Percentiles rank a stretch among this genome's conserved stretches.
phyloP scores from a whole-genome alignment of 2,329 filamentous ascomycete species.

The Xylariaceae sp. region DNA sequence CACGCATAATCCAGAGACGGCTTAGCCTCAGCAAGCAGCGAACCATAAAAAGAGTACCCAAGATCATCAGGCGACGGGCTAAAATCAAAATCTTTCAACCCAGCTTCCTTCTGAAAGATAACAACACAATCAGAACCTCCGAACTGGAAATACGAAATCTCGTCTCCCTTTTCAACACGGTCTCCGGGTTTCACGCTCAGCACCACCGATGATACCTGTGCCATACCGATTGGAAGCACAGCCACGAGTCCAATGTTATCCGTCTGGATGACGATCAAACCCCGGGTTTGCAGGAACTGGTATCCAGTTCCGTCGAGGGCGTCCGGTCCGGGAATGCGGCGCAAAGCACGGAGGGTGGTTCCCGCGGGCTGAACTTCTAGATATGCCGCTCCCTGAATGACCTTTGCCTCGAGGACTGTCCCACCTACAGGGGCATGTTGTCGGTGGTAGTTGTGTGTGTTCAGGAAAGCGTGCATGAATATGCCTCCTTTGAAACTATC shows the following conservation, averaged over 20 bases:
- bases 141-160: conserved; percentile 43
- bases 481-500: not conserved
- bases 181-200: conserved; percentile 27
- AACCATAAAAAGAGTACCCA: no score
- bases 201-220: conserved; percentile 41
- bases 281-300: conserved; percentile 9
- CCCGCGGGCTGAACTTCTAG: not conserved
- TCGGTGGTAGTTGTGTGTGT: conserved; percentile 6
- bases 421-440: conserved; percentile 6
- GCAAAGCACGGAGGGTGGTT: not conserved
- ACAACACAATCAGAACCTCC: conserved; percentile 42
- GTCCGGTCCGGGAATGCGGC: not conserved
- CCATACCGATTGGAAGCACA: conserved; percentile 32
- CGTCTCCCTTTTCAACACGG: conserved; percentile 38
- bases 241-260: conserved; percentile 1
- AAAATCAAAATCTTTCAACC: no score
- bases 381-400: conserved; percentile 7
- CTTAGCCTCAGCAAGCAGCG: no score
- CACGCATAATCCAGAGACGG: no score
- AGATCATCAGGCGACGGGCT: no score
- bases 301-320: conserved; percentile 3
- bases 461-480: conserved; percentile 9
- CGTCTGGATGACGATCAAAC: conserved; percentile 4
- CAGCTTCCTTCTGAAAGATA: conserved; percentile 29
- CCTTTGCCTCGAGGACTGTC: conserved; percentile 2